phyloP scores from a whole-genome alignment of 2,329 filamentous ascomycete species.

The Cercospora janseana region DNA sequence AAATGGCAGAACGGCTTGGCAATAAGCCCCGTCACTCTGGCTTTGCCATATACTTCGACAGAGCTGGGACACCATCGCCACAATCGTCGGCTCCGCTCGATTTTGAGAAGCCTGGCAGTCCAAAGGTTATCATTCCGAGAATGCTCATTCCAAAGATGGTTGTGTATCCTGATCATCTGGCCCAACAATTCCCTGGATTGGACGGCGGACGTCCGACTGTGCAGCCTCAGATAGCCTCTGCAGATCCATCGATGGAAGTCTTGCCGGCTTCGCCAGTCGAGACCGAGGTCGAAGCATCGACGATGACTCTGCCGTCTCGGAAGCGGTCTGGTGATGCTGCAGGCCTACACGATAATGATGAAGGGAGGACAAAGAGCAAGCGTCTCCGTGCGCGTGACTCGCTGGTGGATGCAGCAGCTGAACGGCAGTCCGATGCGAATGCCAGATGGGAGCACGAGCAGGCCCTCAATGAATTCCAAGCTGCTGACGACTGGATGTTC shows the following conservation, averaged over 20 bases:
- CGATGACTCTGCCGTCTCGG: conserved; percentile 46
- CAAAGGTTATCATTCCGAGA: conserved; percentile 9
- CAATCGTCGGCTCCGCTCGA: background rate
- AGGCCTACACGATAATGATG: conserved; percentile 58
- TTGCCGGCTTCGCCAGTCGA: conserved; percentile 29
- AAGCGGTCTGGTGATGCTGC: conserved; percentile 63
- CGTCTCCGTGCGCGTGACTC: conserved; percentile 61
- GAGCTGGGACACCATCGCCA: conserved; percentile 7
- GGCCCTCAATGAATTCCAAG: conserved; percentile 52
- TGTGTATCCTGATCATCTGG: conserved; percentile 23
- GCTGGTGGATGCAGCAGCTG: conserved; percentile 48
- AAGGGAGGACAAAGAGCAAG: conserved; percentile 58
- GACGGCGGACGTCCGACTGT: conserved; percentile 34
- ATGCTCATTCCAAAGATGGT: conserved; percentile 8
- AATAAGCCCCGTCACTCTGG: conserved; percentile 21
- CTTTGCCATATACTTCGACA: conserved; percentile 32
- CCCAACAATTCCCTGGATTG: conserved; percentile 36
- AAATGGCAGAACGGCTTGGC: conserved; percentile 32
- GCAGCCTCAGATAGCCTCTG: conserved; percentile 34
- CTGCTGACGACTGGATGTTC: conserved; percentile 59
- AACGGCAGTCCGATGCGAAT: conserved; percentile 48
- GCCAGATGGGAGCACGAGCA: conserved; percentile 55
- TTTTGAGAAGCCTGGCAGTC: conserved; percentile 8
- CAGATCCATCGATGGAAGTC: conserved; percentile 28
- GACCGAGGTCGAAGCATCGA: conserved; percentile 32